Percentiles rank a stretch among this genome's conserved stretches.
These are phyloP conservation scores for Citrus reticulata DNA, from an alignment of 345 rosid species.

Conservation along the genomic window DNA sequence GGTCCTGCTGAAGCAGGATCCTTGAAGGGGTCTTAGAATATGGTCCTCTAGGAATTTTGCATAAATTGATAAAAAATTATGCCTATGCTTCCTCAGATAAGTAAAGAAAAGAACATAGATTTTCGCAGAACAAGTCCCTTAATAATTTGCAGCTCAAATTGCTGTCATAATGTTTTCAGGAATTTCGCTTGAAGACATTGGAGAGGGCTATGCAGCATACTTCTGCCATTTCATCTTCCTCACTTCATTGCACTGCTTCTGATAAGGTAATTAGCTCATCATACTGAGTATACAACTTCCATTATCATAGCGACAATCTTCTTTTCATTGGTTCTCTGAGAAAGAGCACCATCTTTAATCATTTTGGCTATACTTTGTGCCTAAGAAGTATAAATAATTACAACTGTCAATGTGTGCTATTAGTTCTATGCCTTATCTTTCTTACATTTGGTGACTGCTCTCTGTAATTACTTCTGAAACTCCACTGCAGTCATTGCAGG, in stretches of 20 bases:
- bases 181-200: constrained; percentile 77
- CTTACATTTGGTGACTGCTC: not conserved
- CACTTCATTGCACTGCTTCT: constrained; percentile 29
- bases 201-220: constrained; percentile 87
- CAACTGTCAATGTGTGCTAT: not conserved
- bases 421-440: not conserved
- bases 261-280: constrained; percentile 45
- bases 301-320: constrained; percentile 4
- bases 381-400: not conserved
- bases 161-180: constrained; percentile 41
- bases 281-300: not conserved
- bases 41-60: not conserved
- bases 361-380: not conserved
- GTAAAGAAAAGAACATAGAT: not conserved
- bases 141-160: constrained; percentile 10
- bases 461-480: constrained; percentile 1
- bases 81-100: not conserved
- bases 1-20: not conserved
- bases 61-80: not conserved
- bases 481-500: constrained; percentile 36
- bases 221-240: constrained; percentile 42
- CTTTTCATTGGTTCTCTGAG: not conserved
- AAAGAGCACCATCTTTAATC: not conserved
- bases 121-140: not conserved
- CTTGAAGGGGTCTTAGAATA: not conserved